Percentiles rank a stretch among this genome's conserved stretches.
These are phyloP conservation scores for Zygoascus bituminiphila DNA, from an alignment of 805 yeast genomes.

Conservation along the genomic window DNA sequence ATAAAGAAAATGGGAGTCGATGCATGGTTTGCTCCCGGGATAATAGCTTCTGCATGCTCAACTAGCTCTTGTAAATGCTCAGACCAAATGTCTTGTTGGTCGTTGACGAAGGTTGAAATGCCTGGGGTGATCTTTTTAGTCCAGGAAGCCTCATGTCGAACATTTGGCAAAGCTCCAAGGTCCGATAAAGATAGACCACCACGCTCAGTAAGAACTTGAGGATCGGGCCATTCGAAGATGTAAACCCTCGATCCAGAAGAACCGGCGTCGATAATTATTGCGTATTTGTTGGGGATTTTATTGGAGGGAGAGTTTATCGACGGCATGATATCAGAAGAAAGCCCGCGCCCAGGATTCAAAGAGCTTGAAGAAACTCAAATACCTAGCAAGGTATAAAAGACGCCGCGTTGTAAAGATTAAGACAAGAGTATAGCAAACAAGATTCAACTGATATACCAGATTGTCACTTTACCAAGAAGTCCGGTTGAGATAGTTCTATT, in stretches of 20 bases:
- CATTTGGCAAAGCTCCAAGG: constrained; percentile 51
- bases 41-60: constrained; percentile 56
- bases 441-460: neutral
- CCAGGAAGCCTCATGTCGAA: constrained; percentile 61
- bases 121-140: constrained; percentile 73
- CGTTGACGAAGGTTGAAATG: constrained; percentile 54
- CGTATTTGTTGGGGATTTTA: constrained; percentile 48
- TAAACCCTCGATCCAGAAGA: constrained; percentile 90
- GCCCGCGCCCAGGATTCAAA: neutral
- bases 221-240: constrained; percentile 71
- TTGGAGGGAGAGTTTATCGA: constrained; percentile 18
- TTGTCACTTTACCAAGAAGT: too few species aligned
- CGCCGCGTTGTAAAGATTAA: neutral
- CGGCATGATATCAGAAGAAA: too few species aligned
- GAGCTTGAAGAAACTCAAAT: neutral
- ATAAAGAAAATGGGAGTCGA: constrained; percentile 83
- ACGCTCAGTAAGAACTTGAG: constrained; percentile 19
- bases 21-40: constrained; percentile 52
- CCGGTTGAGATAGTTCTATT: too few species aligned
- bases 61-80: constrained; percentile 61
- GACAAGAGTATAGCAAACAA: neutral
- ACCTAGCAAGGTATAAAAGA: neutral
- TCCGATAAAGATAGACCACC: constrained; percentile 20
- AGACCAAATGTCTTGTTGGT: constrained; percentile 44
- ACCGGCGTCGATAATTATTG: constrained; percentile 90